These are phyloP conservation scores for Babesia ovata DNA, from an alignment of 169 alveolate genomes.

Conservation along the genomic window DNA sequence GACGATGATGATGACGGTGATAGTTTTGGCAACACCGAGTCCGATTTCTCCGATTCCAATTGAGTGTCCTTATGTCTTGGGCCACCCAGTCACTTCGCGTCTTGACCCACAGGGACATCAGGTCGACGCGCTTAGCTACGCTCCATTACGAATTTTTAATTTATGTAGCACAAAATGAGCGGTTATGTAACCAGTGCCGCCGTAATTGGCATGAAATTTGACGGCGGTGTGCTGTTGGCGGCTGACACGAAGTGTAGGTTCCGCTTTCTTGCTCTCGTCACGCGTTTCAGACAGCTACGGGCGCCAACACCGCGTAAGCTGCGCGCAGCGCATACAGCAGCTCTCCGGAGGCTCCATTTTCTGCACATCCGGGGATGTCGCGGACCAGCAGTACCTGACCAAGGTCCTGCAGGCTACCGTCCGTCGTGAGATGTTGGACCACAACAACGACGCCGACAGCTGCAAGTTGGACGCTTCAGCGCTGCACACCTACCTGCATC, in stretches of 20 bases:
- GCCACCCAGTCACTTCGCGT: conserved; percentile 19
- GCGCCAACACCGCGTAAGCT: conserved; percentile 29
- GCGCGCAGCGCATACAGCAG: conserved; percentile 44
- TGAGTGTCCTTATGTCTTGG: neutral
- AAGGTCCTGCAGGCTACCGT: conserved; percentile 42
- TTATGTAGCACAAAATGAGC: conserved; percentile 28
- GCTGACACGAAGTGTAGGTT: conserved; percentile 68
- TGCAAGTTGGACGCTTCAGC: conserved; percentile 41
- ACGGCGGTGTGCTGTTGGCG: conserved; percentile 67
- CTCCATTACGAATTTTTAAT: neutral
- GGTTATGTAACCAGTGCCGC: conserved; percentile 65
- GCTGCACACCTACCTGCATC: conserved; percentile 57
- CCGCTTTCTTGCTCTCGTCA: neutral
- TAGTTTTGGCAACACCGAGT: conserved; percentile 62
- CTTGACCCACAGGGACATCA: neutral
- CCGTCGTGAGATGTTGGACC: conserved; percentile 42
- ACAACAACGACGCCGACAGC: conserved; percentile 47
- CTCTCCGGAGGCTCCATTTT: conserved; percentile 51
- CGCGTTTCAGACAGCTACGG: conserved; percentile 64
- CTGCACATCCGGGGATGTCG: conserved; percentile 70
- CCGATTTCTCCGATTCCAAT: conserved; percentile 57
- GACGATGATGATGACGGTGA: conserved; percentile 74
- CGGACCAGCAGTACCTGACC: conserved; percentile 67
- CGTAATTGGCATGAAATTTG: conserved; percentile 62
- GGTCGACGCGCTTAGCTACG: neutral